These are phyloP conservation scores for Coffea eugenioides DNA, from an alignment of 257 asterid species.

Conservation along the genomic window DNA sequence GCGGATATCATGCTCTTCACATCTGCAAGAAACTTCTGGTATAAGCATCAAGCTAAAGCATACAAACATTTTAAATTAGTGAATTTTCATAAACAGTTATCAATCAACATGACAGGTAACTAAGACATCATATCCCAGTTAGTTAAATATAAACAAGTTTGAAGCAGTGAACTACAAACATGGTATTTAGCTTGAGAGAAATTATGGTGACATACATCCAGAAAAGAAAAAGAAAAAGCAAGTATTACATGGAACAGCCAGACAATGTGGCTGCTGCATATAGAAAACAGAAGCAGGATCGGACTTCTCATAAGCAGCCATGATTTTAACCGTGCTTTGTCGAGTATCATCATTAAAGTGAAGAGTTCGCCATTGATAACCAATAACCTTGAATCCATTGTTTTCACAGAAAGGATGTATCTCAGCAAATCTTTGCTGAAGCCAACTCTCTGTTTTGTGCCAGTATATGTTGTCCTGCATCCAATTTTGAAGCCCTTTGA, in stretches of 20 bases:
- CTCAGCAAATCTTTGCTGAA: constrained; percentile 47
- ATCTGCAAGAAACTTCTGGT: constrained; percentile 41
- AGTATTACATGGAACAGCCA: constrained; percentile 79
- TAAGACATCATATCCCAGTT: background rate
- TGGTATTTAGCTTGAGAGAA: background rate
- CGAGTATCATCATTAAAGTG: constrained; percentile 82
- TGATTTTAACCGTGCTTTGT: constrained; percentile 76
- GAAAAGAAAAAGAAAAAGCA: background rate
- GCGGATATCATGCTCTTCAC: constrained; percentile 87
- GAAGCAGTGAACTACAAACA: background rate
- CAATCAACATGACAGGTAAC: background rate
- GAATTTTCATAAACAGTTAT: too few relatives aligned
- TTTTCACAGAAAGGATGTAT: constrained; percentile 33
- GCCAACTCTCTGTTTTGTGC: constrained; percentile 70
- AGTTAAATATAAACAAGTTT: background rate
- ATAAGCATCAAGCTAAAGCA: background rate
- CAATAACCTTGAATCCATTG: constrained; percentile 48
- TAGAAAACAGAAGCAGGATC: constrained; percentile 48
- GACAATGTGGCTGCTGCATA: constrained; percentile 82
- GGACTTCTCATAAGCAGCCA: constrained; percentile 59
- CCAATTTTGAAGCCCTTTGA: constrained; percentile 12
- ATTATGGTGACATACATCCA: too few relatives aligned
- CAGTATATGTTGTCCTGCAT: constrained; percentile 57
- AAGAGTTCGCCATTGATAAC: constrained; percentile 88
- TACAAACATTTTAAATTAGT: background rate